phyloP scores from a whole-genome alignment of 2,329 filamentous ascomycete genomes.

The Talaromyces sp. region DNA sequence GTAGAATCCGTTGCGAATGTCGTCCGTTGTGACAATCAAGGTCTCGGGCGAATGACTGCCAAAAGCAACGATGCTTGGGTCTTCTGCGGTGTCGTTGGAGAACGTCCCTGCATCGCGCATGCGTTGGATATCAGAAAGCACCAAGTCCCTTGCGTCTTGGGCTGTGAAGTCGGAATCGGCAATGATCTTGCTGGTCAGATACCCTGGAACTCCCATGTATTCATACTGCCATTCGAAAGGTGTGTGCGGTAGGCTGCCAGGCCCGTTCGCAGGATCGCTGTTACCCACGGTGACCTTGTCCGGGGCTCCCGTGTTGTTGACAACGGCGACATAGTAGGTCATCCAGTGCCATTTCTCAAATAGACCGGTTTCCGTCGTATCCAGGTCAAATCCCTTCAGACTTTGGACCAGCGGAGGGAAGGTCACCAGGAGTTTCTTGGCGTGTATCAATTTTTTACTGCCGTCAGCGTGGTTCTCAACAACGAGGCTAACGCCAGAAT shows the following conservation, averaged over 20 bases:
- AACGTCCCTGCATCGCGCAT: background rate
- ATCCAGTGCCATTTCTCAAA: background rate
- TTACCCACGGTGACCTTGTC: background rate
- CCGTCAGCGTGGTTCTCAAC: constrained; percentile 22
- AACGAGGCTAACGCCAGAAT: constrained; percentile 25
- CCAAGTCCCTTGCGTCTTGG: background rate
- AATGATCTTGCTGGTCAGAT: background rate
- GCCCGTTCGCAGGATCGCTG: background rate
- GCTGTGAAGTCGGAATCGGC: background rate
- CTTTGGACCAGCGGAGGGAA: constrained; percentile 33
- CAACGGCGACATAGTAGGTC: background rate
- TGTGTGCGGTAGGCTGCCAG: background rate
- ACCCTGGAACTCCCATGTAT: background rate
- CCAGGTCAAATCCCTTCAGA: constrained; percentile 29
- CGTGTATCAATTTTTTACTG: constrained; percentile 23
- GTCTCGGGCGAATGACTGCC: constrained; percentile 22
- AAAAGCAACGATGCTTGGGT: constrained; percentile 14
- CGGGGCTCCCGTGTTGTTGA: background rate
- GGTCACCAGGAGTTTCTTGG: constrained; percentile 34
- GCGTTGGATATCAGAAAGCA: background rate
- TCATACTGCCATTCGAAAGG: background rate
- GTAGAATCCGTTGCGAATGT: constrained; percentile 32
- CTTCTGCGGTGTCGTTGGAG: background rate
- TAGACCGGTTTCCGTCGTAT: constrained; percentile 20
- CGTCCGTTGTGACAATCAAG: constrained; percentile 22